Conservation (phyloP, 2,329 filamentous ascomycete species). For the Neurospora sp. region DNA sequence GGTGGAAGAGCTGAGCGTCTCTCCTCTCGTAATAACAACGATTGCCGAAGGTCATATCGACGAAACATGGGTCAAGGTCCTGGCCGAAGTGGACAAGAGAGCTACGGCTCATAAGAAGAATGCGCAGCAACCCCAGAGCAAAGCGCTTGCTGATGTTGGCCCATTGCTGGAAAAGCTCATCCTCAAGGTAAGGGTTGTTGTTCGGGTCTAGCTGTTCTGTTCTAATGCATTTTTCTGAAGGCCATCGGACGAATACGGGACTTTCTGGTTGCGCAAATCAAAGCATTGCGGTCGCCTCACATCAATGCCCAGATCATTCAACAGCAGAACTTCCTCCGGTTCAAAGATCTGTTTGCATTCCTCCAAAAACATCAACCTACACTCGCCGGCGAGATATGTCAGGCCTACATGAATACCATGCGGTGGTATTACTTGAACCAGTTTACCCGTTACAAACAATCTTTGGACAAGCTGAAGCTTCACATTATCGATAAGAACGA, state of each 20-base stretch:
- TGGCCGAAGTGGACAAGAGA: conserved; percentile 76
- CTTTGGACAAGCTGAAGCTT: conserved; percentile 75
- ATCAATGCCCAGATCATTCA: conserved; percentile 98
- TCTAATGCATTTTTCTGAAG: conserved; percentile 25
- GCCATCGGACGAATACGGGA: conserved; percentile 92
- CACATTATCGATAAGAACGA: conserved; percentile 77
- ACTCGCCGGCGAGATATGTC: conserved; percentile 82
- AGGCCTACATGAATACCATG: conserved; percentile 97
- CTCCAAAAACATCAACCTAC: conserved; percentile 69
- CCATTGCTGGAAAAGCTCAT: conserved; percentile 78
- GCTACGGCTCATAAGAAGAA: conserved; percentile 62
- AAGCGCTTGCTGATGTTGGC: conserved; percentile 72
- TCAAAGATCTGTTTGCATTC: conserved; percentile 81
- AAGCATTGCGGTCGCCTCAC: conserved; percentile 83
- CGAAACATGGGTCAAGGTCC: conserved; percentile 73
- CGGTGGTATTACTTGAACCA: conserved; percentile 94
- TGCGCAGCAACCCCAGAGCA: conserved; percentile 50
- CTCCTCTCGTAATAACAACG: conserved; percentile 71
- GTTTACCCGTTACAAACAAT: conserved; percentile 77
- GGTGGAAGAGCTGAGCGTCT: conserved; percentile 84
- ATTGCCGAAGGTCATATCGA: conserved; percentile 86
- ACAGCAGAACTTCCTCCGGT: conserved; percentile 79
- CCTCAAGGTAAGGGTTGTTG: conserved; percentile 49
- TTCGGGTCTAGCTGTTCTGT: neutral
- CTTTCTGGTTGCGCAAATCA: conserved; percentile 89